Evolutionary conservation across 1,284 basidiomycete genomes (phyloP).

Genomic region (Irpex sp.): DNA sequence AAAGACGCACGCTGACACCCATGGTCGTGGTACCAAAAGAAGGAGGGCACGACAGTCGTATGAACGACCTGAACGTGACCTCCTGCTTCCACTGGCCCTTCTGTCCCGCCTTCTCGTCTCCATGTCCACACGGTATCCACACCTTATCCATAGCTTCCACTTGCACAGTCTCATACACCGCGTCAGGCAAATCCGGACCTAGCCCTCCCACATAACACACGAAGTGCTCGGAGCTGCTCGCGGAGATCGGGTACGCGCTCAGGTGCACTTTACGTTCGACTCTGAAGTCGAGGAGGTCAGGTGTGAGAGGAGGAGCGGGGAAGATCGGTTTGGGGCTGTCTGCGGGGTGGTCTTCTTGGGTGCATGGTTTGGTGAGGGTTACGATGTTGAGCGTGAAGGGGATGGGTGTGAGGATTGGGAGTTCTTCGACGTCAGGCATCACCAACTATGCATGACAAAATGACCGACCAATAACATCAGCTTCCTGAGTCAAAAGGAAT

Average conservation of each 20-base stretch:
- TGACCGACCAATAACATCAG: background rate
- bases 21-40: background rate
- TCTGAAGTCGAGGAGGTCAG: constrained; percentile 12
- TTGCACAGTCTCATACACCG: constrained; percentile 1
- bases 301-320: constrained; percentile 15
- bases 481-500: background rate
- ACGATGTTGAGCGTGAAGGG: constrained; percentile 16
- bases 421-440: constrained; percentile 9
- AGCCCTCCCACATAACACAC: constrained; percentile 4
- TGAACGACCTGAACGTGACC: constrained; percentile 12
- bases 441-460: constrained; percentile 9
- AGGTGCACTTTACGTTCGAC: constrained; percentile 5
- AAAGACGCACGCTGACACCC: background rate
- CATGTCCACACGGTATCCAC: constrained; percentile 14
- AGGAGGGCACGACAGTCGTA: constrained; percentile 1
- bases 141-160: constrained; percentile 8
- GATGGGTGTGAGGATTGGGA: constrained; percentile 16
- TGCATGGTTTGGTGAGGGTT: constrained; percentile 14
- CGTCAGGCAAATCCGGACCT: background rate
- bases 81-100: constrained; percentile 18
- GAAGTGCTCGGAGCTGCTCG: background rate
- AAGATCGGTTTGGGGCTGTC: constrained; percentile 8
- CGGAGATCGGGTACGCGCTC: background rate
- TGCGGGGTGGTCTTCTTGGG: constrained; percentile 8
- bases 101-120: constrained; percentile 2